Conservation (phyloP, 371 early-diverging fungal species). For the Rhizopus arrhizus region DNA sequence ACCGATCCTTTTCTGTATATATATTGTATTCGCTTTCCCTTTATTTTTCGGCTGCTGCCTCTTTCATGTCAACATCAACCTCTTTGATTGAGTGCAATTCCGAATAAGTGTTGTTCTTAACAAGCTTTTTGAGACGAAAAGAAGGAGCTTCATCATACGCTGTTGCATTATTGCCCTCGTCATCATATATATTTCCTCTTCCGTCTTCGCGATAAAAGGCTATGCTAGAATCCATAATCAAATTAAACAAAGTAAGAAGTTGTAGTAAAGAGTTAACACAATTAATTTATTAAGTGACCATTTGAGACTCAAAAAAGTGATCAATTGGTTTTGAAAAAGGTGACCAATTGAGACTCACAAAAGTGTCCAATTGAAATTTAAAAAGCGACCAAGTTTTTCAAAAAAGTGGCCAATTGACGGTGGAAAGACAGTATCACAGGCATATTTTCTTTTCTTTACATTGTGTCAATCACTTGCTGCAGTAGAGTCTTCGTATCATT, state of each 20-base stretch:
- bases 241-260: not conserved
- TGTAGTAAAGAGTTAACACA: not conserved
- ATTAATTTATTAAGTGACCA: constrained; percentile 1
- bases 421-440: too few relatives aligned
- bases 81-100: constrained; percentile 12
- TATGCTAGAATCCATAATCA: constrained; percentile 17
- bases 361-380: too few relatives aligned
- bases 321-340: too few relatives aligned
- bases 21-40: constrained; percentile 8
- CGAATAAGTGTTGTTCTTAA: constrained; percentile 18
- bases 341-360: too few relatives aligned
- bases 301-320: too few relatives aligned
- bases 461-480: too few relatives aligned
- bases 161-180: constrained; percentile 13
- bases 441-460: too few relatives aligned
- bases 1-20: constrained; percentile 11
- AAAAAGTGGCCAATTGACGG: constrained; percentile 14
- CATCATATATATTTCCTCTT: constrained; percentile 19
- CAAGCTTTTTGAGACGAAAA: too few relatives aligned
- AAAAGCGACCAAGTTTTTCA: too few relatives aligned
- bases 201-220: constrained; percentile 21
- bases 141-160: constrained; percentile 19
- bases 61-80: constrained; percentile 5
- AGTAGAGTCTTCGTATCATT: too few relatives aligned
- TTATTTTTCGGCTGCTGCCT: constrained; percentile 9